Base-by-base conservation (phyloP, 75 land plant species). In the Azolla pinnata region DNA sequence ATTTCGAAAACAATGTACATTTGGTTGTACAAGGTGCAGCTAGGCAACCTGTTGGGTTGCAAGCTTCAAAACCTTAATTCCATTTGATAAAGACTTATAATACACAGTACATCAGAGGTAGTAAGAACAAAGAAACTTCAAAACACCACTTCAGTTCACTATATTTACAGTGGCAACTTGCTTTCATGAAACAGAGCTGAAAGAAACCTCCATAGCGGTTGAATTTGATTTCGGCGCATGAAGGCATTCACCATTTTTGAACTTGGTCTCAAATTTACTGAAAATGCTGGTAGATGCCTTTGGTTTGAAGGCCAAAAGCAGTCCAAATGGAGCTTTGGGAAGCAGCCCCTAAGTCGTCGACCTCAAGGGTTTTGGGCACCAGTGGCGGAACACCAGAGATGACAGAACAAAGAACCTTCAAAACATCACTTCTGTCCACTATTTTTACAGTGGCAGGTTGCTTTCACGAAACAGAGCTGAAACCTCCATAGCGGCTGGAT, bases 271-370 rank as follows among this genome's bases (percentile, higher is more conserved):
- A 3, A 46, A 17, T 2, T 46, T 14, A 4, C 49, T 3, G 21
- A 46, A 46, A 18, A 23, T 58, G 17, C 33, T 19, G 9, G 4
- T 23, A 3, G 12, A 4, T 38, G 53, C 7, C 0, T 3, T 14
- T 18, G 12, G 21, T 2, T 18, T 4, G 2, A 46, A 81, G 75
- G 4, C 93, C 93, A 0, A 88, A 69, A 2, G 93, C 79, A 4
- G 78, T 70, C 95, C 83, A 85, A 17, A 85, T 85, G 8, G 95
- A 88, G 50, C 95, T 88, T 55, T 66, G 82, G 51, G 90, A 81
- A 50, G 90, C 79, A 28, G 80, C 86, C 32, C 67, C 90, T 0
- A 86, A 86, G 33, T 88, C 86, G 54, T 79, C 95, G 29, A 88
- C 77, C 51, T 86, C 65, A 45, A 86, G 56, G 5, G 90, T 82